Evolutionary conservation across 208 protist genomes (phyloP), one percentile per base, ranked within the genome.

Genomic region (Acanthamoeba healyi): DNA sequence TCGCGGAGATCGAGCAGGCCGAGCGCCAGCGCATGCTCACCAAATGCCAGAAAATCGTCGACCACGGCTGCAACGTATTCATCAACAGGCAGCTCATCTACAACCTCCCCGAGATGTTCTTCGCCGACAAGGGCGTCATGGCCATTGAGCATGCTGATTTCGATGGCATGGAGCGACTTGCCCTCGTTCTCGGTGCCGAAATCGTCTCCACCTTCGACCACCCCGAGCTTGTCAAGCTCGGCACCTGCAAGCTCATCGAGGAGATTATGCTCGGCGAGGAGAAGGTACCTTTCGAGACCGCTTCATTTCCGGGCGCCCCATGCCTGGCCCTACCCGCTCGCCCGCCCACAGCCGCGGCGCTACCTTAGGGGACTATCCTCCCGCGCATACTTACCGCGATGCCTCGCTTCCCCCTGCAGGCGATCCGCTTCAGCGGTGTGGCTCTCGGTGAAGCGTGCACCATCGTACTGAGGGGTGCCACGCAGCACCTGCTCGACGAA

Each of bases 1-100:
- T 99, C 12, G 99, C 98, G 19, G 98, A 99, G 91, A 99, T 99
- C 61, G 99, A 99, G 96, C 95, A 97, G 5, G 99, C 99, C n/a
- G 99, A 99, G 97, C 99, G 99, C 88, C 51, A 96, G 6, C 98
- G 98, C 86, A 99, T 99, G 98, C 96, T 97, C 17, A 49, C 58
- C 26, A 99, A 99, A 94, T 99, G 98, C 95, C 98, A 99, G 94
- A 98, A 99, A 94, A 99, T 99, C 94, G 96, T 99, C 36, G 97
- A 97, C 49, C 98, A 99, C 96, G 97, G 98, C 74, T 98, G 99
- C 96, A 99, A 99, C 95, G 98, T 98, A 94, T 99, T 99, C 96
- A 99, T 99, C 96, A 99, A 99, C 96, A 97, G 99, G 61, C 99
- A 99, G 97, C 97, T 99, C 17, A 99, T 99, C 94, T 99, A 99